phyloP scores from a whole-genome alignment of 768 basidiomycete species.

The Postia placenta region DNA sequence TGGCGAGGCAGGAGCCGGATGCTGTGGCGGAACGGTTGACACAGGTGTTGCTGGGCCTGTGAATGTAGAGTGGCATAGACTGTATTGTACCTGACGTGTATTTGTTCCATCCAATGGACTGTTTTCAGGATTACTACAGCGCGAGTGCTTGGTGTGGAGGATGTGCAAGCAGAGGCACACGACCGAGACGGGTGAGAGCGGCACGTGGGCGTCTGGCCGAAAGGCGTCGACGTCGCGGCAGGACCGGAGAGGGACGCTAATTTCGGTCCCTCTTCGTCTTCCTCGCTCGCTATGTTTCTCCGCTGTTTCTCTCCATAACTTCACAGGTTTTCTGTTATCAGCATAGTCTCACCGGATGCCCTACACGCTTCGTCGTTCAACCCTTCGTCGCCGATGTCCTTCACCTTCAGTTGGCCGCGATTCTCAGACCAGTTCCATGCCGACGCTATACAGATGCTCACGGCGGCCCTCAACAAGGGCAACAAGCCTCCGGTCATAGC shows the following conservation, averaged over 20 bases:
- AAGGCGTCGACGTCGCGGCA: neutral
- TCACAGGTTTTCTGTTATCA: neutral
- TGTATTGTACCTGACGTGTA: neutral
- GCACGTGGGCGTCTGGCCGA: neutral
- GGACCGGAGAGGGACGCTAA: neutral
- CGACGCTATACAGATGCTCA: slow-evolving; percentile 95
- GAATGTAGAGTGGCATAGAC: slow-evolving; percentile 21
- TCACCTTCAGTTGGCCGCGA: slow-evolving; percentile 93
- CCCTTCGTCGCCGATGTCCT: slow-evolving; percentile 51
- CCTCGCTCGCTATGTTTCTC: slow-evolving; percentile 3
- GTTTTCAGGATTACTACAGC: neutral
- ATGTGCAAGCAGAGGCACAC: neutral
- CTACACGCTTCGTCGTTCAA: neutral
- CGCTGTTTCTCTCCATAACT: slow-evolving; percentile 2
- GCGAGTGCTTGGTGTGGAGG: neutral
- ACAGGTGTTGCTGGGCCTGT: slow-evolving; percentile 54
- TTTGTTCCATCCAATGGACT: neutral
- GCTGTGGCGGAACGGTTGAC: slow-evolving; percentile 69
- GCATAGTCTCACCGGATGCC: slow-evolving; percentile 1
- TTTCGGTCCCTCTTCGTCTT: neutral
- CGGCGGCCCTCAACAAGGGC: slow-evolving; percentile 94
- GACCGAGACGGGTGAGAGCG: neutral
- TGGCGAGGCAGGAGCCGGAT: slow-evolving; percentile 94
- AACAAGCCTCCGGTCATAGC: slow-evolving; percentile 97
- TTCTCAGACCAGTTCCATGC: slow-evolving; percentile 96